Base-by-base conservation (phyloP, 108 stramenopile species). In the Discostella pseudostelligera region DNA sequence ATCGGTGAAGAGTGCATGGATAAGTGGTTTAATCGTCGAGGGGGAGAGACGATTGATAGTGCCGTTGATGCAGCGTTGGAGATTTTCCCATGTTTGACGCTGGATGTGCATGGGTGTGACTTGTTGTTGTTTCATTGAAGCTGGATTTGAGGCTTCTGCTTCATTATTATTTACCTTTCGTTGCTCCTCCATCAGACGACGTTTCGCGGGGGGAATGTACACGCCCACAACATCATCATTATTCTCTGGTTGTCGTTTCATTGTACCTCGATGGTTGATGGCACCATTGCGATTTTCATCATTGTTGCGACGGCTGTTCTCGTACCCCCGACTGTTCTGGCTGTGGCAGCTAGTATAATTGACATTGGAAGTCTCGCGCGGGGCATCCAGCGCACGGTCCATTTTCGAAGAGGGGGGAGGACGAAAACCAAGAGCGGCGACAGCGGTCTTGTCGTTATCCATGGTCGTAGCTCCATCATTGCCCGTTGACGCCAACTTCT, bases 21-120 rank as follows among this genome's bases (percentile, higher is more conserved):
- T 87, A 25, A 98, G 69, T 8, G 86, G 82, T 78, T 97, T 96
- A 67, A 99, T 92, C 60, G 97, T 99, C 59, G 64, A 36, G 13
- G 84, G 67, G 74, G 93, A 96, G 40, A 96, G 83, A 19, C 96
- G 92, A 83, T 99, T 99, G 72, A 99, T 91, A 5, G 96, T 89
- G 43, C 99, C 99, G 74, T 98, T 97, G 71, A 99, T 92, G 58
- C 87, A 77, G 56, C 93, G 94, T 49, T 87, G 84, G 54, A 98
- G 87, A 39, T 82, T 79, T 59, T 92, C 81, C 99, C 99, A 99
- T 28, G 85, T 67, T 36, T 85, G 81, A 26, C 83, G 78, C 74
- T 99, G 99, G 29, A 65, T 53, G 61, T 56, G 35, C 21, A 69
- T 60, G 56, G 65, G 62, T 13, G 67, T 72, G 57, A 42, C 24